Conservation (phyloP, 257 asterid genomes). For the Solanum acaule region DNA sequence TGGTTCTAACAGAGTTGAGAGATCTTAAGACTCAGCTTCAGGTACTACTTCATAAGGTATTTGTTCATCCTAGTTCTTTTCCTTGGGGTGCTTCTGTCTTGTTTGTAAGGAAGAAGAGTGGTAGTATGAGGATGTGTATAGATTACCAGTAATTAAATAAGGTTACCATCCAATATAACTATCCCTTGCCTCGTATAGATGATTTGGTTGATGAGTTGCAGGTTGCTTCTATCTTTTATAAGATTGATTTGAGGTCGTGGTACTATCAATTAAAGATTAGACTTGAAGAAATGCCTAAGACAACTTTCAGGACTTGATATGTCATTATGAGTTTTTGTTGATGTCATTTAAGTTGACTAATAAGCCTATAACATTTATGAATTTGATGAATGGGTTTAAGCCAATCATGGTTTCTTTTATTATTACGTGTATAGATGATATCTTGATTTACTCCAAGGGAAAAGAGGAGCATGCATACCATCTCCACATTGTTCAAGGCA, state of each 20-base stretch:
- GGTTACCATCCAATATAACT: too few species aligned
- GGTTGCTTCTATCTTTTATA: neutral
- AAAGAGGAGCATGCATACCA: neutral
- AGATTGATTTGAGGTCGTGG: neutral
- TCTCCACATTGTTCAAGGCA: neutral
- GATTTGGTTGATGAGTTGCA: neutral
- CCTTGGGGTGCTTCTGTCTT: neutral
- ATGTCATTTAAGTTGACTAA: neutral
- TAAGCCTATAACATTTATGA: too few species aligned
- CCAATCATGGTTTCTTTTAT: neutral
- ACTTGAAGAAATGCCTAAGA: neutral
- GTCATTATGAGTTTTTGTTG: too few species aligned
- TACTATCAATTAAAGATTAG: too few species aligned
- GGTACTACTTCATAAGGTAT: too few species aligned
- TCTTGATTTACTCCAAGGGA: neutral
- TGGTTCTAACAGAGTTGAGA: too few species aligned
- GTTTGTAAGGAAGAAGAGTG: too few species aligned
- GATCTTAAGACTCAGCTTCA: neutral
- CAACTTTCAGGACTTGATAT: neutral
- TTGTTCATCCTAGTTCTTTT: neutral
- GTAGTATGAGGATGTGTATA: neutral
- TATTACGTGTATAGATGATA: too few species aligned
- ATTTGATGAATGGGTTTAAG: too few species aligned
- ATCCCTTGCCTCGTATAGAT: neutral
- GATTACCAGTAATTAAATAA: too few species aligned